Conservation (phyloP, 306 rosid genomes). For the Inga oerstediana region DNA sequence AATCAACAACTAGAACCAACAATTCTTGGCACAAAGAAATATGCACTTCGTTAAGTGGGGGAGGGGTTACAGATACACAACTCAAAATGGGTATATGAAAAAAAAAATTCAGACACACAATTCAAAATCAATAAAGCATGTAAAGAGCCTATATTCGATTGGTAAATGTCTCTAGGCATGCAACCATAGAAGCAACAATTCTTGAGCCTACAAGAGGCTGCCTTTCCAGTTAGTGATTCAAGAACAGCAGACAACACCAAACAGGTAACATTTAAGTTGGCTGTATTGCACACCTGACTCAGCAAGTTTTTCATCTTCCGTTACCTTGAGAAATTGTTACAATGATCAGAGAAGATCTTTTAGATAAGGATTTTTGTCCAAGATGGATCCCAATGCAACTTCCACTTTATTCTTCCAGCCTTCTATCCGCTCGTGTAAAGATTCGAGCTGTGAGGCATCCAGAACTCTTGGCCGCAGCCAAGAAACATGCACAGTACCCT, state of each 20-base stretch:
- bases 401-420: slow-evolving; percentile 79
- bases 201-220: slow-evolving; percentile 51
- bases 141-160: slow-evolving; percentile 45
- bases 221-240: slow-evolving; percentile 56
- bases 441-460: slow-evolving; percentile 79
- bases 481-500: slow-evolving; percentile 89
- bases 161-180: slow-evolving; percentile 52
- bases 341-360: slow-evolving; percentile 38
- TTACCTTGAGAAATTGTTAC: slow-evolving; percentile 53
- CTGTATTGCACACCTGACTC: slow-evolving; percentile 43
- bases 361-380: slow-evolving; percentile 55
- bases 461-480: slow-evolving; percentile 99
- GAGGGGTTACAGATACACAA: not conserved
- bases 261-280: slow-evolving; percentile 47
- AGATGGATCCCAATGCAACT: slow-evolving; percentile 71
- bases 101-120: slow-evolving; percentile 52
- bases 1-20: no score
- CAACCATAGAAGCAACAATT: slow-evolving; percentile 59
- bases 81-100: slow-evolving; percentile 32
- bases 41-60: slow-evolving; percentile 28
- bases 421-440: slow-evolving; percentile 78
- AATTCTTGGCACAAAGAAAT: no score
- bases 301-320: slow-evolving; percentile 41
- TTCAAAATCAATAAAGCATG: slow-evolving; percentile 45
- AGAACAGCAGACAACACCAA: slow-evolving; percentile 49